Base-by-base conservation (phyloP, 441 rosid species). In the Daphne laureola region DNA sequence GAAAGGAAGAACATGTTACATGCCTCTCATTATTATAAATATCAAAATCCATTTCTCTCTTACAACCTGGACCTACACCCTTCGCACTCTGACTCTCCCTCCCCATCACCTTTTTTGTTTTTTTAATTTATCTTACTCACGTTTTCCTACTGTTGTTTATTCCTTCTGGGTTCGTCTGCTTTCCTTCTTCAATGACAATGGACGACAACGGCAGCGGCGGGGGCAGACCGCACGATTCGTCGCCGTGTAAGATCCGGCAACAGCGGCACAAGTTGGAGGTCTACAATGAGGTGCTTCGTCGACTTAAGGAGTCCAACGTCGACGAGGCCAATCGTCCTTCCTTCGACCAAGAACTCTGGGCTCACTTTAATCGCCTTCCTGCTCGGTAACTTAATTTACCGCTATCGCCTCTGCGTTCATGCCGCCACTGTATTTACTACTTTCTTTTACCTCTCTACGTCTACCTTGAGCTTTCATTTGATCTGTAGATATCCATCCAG, bases 301-400 rank as follows among this genome's bases (percentile, higher is more conserved):
- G 85, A 43, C 87, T 84, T 61, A 75, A 72, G 44, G 70, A 73
- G 27, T 73, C 83, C 9, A 56, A 45, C 43, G 57, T 43, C 56
- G 52, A 61, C 6, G 87, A 79, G 66, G 43, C 80, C 6, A 60
- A 61, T 67, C 69, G 36, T 43, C 73, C 83, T 42, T 64, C 63
- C 47, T 84, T 84, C 55, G 73, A 73, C 8, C 78, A 81, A 38
- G 80, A 81, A 14, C 85, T 84, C 42, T 84, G 83, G 91, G 36
- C 71, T 56, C 91, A 84, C 78, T 84, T 84, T 67, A 75, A 70
- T 58, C 87, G 87, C 38, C 85, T 84, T 54, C 91, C 91, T 3
- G 58, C 80, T 41, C 66, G 91, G 91, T 84, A 62, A 13, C 47
- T 13, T 21, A 21, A 21, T 21, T n/a, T 23, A 14, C 45, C 49